phyloP scores from a whole-genome alignment of 192 early-diverging fungal genomes.

The Chytriomyces sp. region DNA sequence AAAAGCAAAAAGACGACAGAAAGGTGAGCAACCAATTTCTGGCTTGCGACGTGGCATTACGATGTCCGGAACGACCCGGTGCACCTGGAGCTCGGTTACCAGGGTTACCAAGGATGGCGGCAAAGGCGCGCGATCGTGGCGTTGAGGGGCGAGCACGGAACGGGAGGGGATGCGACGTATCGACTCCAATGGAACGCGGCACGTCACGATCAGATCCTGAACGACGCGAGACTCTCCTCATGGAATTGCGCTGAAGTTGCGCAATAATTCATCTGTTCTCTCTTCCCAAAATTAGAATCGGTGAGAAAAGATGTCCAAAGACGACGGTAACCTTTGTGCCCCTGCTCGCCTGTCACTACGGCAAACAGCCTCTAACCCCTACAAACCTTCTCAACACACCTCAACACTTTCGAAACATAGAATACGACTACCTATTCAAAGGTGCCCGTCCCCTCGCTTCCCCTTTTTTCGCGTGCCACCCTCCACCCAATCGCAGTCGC shows the following conservation, averaged over 20 bases:
- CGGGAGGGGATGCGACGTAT: too few relatives aligned
- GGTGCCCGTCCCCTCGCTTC: constrained; percentile 21
- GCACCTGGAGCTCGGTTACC: too few relatives aligned
- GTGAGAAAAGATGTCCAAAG: constrained; percentile 21
- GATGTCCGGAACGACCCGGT: too few relatives aligned
- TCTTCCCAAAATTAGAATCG: background rate
- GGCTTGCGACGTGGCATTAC: too few relatives aligned
- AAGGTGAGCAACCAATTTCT: too few relatives aligned
- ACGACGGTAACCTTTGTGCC: constrained; percentile 2
- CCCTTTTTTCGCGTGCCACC: background rate
- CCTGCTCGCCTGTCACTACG: background rate
- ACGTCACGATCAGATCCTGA: constrained; percentile 1
- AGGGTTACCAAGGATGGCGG: too few relatives aligned
- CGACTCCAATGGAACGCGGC: too few relatives aligned
- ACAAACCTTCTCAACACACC: background rate
- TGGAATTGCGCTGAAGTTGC: background rate
- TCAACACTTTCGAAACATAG: constrained; percentile 1
- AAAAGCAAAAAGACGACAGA: background rate
- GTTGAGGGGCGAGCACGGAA: too few relatives aligned
- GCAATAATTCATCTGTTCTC: background rate
- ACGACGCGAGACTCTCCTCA: background rate
- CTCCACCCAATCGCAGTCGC: too few relatives aligned
- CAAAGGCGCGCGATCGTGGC: too few relatives aligned
- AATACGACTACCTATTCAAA: constrained; percentile 51
- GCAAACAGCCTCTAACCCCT: background rate